A percentile compares a stretch with the other conserved stretches of the same genome.
These are phyloP conservation scores for Hippophae gyantsensis DNA, from an alignment of 306 rosid species.

Conservation along the genomic window DNA sequence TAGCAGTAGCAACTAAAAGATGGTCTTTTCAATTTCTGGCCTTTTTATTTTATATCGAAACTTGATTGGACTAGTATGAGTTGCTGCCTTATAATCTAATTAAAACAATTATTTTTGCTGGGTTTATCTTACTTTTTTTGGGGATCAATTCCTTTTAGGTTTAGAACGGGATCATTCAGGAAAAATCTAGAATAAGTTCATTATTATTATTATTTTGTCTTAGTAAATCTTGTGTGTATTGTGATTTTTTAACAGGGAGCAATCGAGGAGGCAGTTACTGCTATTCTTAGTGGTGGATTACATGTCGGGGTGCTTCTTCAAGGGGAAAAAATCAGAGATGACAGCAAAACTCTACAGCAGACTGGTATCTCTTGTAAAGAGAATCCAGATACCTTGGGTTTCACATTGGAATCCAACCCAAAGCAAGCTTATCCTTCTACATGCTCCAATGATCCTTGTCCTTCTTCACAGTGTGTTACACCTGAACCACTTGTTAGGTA, in stretches of 20 bases:
- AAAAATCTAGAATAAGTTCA: conserved; percentile 7
- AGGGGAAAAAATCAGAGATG: conserved; percentile 76
- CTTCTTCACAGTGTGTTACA: conserved; percentile 30
- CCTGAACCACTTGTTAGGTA: conserved; percentile 44
- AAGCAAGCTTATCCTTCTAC: conserved; percentile 33
- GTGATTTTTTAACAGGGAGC: conserved; percentile 42
- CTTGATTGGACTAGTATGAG: not conserved
- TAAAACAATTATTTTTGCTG: too few relatives aligned
- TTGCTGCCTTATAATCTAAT: too few relatives aligned
- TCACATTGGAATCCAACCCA: conserved; percentile 60
- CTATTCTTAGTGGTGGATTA: conserved; percentile 59
- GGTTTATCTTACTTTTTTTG: too few relatives aligned
- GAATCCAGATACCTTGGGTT: conserved; percentile 57
- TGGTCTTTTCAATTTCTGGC: not conserved
- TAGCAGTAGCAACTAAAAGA: not conserved
- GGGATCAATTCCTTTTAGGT: too few relatives aligned
- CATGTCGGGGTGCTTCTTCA: conserved; percentile 63
- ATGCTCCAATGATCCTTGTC: conserved; percentile 36
- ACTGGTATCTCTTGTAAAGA: conserved; percentile 71
- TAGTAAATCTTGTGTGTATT: not conserved
- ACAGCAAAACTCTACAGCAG: conserved; percentile 63
- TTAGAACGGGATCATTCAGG: not conserved
- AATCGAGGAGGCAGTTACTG: conserved; percentile 71
- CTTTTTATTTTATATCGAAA: not conserved
- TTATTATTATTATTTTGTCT: not conserved